Percentiles rank a stretch among this genome's conserved stretches.
Conservation (phyloP, 257 asterid species). For the Rauvolfia tetraphylla region DNA sequence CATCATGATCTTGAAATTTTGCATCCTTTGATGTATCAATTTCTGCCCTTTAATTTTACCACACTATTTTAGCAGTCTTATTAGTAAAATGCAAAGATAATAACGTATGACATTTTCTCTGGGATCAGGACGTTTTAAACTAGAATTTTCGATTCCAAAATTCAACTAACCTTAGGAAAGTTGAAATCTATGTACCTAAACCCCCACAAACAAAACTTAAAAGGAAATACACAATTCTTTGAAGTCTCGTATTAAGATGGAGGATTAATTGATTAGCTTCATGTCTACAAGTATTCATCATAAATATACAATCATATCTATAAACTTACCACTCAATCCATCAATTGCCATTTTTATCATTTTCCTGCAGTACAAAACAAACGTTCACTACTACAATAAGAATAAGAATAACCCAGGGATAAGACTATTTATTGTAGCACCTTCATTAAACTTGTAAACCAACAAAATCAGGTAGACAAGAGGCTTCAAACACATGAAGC, state of each 20-base stretch:
- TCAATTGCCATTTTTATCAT: no score
- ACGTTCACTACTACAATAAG: background rate
- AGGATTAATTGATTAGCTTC: background rate
- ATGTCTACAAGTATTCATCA: background rate
- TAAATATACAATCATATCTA: background rate
- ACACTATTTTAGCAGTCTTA: background rate
- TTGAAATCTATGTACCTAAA: background rate
- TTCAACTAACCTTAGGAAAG: background rate
- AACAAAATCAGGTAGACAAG: background rate
- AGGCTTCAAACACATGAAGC: constrained; percentile 28
- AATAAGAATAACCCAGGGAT: background rate
- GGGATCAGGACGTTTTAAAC: background rate
- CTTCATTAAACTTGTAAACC: constrained; percentile 1
- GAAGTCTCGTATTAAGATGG: no score
- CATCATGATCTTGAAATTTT: background rate
- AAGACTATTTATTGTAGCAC: constrained; percentile 11
- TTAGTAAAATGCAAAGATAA: no score
- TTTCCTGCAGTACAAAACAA: no score
- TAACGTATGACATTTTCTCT: no score
- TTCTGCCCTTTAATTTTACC: background rate
- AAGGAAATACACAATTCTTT: no score
- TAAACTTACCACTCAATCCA: no score
- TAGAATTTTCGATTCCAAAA: background rate
- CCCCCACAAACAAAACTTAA: background rate
- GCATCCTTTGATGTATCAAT: background rate